phyloP scores from a whole-genome alignment of 257 asterid species.

The Nicotiana tomentosiformis region DNA sequence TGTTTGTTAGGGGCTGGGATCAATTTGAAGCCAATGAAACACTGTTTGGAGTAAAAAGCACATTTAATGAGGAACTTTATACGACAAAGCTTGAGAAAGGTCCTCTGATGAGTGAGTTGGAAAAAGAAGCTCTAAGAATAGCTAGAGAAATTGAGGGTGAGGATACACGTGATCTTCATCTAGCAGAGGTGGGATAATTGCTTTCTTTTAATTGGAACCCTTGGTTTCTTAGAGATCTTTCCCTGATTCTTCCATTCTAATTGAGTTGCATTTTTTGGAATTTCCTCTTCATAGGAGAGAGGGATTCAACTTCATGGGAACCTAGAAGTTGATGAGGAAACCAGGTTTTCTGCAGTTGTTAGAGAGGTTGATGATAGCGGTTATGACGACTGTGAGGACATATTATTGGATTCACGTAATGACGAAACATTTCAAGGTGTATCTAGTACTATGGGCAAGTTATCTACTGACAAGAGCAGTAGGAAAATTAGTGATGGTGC shows the following conservation, averaged over 20 bases:
- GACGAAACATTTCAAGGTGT: slow-evolving; percentile 80
- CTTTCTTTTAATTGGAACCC: not conserved
- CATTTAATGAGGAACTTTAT: slow-evolving; percentile 90
- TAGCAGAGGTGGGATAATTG: slow-evolving; percentile 71
- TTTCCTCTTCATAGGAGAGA: slow-evolving; percentile 57
- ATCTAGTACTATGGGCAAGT: slow-evolving; percentile 32
- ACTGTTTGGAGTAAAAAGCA: slow-evolving; percentile 91
- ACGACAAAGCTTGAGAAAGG: slow-evolving; percentile 94
- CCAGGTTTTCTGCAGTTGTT: slow-evolving; percentile 71
- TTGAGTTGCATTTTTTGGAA: not conserved
- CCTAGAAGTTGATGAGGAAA: slow-evolving; percentile 87
- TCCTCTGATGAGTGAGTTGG: slow-evolving; percentile 78
- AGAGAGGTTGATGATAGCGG: slow-evolving; percentile 81
- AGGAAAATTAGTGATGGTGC: slow-evolving; percentile 32
- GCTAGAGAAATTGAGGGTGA: slow-evolving; percentile 97
- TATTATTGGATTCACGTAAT: slow-evolving; percentile 55
- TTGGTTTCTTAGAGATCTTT: not conserved
- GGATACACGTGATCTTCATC: slow-evolving; percentile 84
- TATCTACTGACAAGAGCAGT: slow-evolving; percentile 26
- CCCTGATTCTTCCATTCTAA: not conserved
- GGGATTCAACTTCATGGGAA: slow-evolving; percentile 60
- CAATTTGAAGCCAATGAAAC: slow-evolving; percentile 85
- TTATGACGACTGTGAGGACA: slow-evolving; percentile 66
- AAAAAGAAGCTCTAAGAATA: slow-evolving; percentile 72
- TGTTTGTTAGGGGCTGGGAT: slow-evolving; percentile 81